Base-by-base conservation (phyloP, 192 early-diverging fungal species). In the Linnemannia zychae region DNA sequence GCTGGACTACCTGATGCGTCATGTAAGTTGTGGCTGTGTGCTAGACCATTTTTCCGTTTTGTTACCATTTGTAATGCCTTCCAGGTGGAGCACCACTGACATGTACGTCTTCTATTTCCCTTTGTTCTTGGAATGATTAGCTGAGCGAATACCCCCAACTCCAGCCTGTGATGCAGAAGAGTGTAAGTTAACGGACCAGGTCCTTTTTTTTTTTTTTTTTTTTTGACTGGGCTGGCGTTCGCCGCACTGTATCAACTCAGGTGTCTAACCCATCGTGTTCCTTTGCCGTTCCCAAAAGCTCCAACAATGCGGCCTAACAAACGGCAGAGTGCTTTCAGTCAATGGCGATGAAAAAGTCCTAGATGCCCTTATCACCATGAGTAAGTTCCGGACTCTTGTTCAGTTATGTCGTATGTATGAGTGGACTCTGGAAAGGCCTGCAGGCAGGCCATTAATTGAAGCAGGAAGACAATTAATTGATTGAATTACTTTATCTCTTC, bases 1-100 rank as follows among this genome's bases (percentile, higher is more conserved):
- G 0, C 80, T 95, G 11, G 87, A 92, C 60, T 95, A 92, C 72
- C 87, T 97, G 36, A 94, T 93, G 81, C 88, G 93, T 34, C 89
- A 95, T 81, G 90, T 91, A 87, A 0, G 65, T 40, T 15, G 12
- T 15, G 13, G 9, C 11, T 22, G 22, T 31, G 57, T 63, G 28
- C 12, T 63, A 15, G 57, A 44, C 57, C 15, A 1, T 31, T 28
- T 13, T 57, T 18, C 50, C 40, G 40, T 52, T 18, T 16, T 52
- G 50, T 18, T 37, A 37, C 34, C 15, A 4, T 44, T 44, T 44
- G 40, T 6, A 44, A 38, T 16, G 63, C 31, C 6, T 18, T 9
- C 6, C 31, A 52, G 0, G 15, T 52, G 50, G n/a, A 52, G 17
- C 50, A 52, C 33, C 28, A 34, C 63, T 66, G 63, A 66, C 63